A percentile compares a stretch with the other conserved stretches of the same genome.
Conservation (phyloP, 139 green algal genomes). For the Coelastrella sp. region DNA sequence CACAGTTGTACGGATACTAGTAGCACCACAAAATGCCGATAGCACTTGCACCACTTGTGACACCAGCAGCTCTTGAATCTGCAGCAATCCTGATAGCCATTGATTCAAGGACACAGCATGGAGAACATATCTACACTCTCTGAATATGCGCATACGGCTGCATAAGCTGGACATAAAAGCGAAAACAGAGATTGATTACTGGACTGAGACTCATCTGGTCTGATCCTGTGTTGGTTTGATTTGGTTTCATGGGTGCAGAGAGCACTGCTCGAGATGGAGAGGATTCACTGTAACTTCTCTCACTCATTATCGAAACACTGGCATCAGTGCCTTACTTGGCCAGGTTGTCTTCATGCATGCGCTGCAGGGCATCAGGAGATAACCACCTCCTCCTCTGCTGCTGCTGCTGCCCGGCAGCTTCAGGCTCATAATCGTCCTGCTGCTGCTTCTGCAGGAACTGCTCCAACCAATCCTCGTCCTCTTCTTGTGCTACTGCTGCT, state of each 20-base stretch:
- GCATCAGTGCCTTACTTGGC: not conserved
- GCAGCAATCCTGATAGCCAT: too few relatives aligned
- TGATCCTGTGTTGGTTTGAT: too few relatives aligned
- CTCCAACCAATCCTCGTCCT: not conserved
- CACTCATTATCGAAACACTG: too few relatives aligned
- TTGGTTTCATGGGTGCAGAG: too few relatives aligned
- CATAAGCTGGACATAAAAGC: not conserved
- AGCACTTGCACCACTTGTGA: too few relatives aligned
- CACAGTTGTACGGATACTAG: not conserved
- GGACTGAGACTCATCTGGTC: too few relatives aligned
- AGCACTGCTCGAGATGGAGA: too few relatives aligned
- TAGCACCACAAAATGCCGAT: not conserved
- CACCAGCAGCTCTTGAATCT: too few relatives aligned
- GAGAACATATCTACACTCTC: too few relatives aligned
- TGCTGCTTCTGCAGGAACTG: slow-evolving; percentile 3
- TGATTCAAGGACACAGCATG: too few relatives aligned
- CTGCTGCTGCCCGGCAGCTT: slow-evolving; percentile 13
- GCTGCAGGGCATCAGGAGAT: slow-evolving; percentile 22
- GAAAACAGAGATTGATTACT: too few relatives aligned
- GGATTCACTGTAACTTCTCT: too few relatives aligned
- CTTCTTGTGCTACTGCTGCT: not conserved
- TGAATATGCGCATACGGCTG: not conserved
- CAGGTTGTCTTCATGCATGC: slow-evolving; percentile 4
- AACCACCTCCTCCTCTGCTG: not conserved
- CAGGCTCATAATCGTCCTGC: not conserved